Conservation (phyloP, 2,329 filamentous ascomycete species). For the Escovopsis sp. region DNA sequence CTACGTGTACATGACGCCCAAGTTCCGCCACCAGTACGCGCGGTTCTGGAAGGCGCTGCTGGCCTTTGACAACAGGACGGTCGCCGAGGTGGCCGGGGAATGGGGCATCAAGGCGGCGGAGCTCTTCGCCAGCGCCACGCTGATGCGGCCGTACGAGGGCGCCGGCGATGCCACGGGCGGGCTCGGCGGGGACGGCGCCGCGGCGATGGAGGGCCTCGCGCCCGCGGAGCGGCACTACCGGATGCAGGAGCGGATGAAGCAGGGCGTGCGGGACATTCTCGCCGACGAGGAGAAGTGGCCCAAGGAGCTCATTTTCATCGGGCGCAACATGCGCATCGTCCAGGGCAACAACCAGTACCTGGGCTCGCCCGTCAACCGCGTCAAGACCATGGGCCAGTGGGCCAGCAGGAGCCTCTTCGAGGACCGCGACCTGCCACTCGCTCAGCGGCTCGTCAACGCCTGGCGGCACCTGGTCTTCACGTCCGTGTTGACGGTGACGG, state of each 20-base stretch:
- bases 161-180: conserved; percentile 56
- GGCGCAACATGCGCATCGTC: conserved; percentile 81
- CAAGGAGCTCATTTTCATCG: conserved; percentile 82
- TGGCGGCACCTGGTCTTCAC: conserved; percentile 73
- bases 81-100: conserved; percentile 52
- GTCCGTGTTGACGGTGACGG: conserved; percentile 57
- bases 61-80: conserved; percentile 78
- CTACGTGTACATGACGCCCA: conserved; percentile 77
- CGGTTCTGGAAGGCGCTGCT: conserved; percentile 88
- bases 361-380: conserved; percentile 75
- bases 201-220: conserved; percentile 49
- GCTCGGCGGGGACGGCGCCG: conserved; percentile 47
- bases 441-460: conserved; percentile 51
- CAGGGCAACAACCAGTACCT: conserved; percentile 88
- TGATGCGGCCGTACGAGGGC: conserved; percentile 82
- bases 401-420: conserved; percentile 72
- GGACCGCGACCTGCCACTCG: conserved; percentile 46
- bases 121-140: conserved; percentile 78
- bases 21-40: conserved; percentile 75
- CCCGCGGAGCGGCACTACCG: conserved; percentile 67
- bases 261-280: conserved; percentile 52
- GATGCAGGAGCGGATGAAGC: conserved; percentile 75
- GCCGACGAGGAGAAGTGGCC: conserved; percentile 81
- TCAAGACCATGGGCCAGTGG: conserved; percentile 91
- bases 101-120: conserved; percentile 89